These are phyloP conservation scores for Ustilago vetiveriae DNA, from an alignment of 1,284 basidiomycete species.

Conservation along the genomic window DNA sequence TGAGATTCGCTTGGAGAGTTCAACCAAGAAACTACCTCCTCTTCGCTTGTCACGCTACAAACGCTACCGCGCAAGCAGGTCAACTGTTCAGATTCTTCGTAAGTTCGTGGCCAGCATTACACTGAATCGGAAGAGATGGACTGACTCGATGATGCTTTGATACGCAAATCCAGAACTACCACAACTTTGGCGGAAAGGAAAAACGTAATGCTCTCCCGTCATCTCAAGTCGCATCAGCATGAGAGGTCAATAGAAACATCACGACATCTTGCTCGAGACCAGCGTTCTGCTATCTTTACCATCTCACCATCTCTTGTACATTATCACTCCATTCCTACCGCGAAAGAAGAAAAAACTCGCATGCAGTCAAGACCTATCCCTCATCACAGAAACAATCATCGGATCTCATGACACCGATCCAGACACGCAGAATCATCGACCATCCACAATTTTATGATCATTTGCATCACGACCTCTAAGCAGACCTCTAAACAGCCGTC, in stretches of 20 bases:
- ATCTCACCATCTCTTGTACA: slow-evolving; percentile 3
- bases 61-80: slow-evolving; percentile 59
- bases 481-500: not conserved
- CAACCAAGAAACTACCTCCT: slow-evolving; percentile 65
- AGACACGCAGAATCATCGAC: no score
- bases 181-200: slow-evolving; percentile 57
- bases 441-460: no score
- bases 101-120: slow-evolving; percentile 25
- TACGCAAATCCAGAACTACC: slow-evolving; percentile 44
- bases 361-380: no score
- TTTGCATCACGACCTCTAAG: no score
- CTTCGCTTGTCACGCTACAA: slow-evolving; percentile 64
- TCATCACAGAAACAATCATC: no score
- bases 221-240: slow-evolving; percentile 42
- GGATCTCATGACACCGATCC: no score
- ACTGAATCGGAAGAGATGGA: no score
- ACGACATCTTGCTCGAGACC: no score
- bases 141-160: not conserved
- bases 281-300: no score
- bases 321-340: not conserved
- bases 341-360: not conserved
- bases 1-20: slow-evolving; percentile 66
- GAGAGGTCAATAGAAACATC: no score
- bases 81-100: slow-evolving; percentile 60
- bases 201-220: slow-evolving; percentile 18